Evolutionary conservation across 441 rosid species (phyloP).

Genomic region (Euphorbia celastroides): DNA sequence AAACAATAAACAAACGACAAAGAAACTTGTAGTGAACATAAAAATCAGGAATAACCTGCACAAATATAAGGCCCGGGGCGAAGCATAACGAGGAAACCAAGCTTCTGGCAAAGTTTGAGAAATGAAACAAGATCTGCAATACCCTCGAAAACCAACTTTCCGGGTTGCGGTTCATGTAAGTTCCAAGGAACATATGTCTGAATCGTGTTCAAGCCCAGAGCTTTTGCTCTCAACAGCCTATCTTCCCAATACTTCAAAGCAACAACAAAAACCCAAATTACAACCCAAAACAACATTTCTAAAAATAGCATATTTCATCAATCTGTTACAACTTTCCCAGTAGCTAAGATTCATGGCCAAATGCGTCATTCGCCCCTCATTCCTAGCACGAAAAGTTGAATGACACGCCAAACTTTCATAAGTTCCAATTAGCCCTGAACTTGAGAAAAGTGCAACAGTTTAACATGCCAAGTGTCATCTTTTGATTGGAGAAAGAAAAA

Average conservation of each 20-base stretch:
- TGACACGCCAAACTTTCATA: too few species aligned
- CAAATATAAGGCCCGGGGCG: conserved; percentile 94
- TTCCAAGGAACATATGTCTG: conserved; percentile 97
- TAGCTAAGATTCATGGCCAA: too few species aligned
- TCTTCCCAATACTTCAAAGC: conserved; percentile 80
- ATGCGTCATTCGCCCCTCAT: too few species aligned
- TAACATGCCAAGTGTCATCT: too few species aligned
- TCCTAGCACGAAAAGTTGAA: too few species aligned
- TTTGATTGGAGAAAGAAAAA: too few species aligned
- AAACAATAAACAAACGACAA: not conserved
- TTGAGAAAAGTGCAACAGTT: too few species aligned
- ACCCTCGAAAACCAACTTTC: conserved; percentile 64
- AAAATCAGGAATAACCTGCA: conserved; percentile 48
- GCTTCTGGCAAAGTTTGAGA: conserved; percentile 73
- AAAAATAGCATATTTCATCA: not conserved
- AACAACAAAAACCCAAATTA: conserved; percentile 10
- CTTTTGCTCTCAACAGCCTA: conserved; percentile 76
- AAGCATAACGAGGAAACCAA: conserved; percentile 82
- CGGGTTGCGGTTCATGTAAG: conserved; percentile 89
- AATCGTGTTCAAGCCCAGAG: conserved; percentile 80
- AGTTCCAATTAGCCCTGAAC: too few species aligned
- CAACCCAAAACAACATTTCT: not conserved
- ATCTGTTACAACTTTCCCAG: not conserved
- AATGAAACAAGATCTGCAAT: conserved; percentile 76
- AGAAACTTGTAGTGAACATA: not conserved